Percentiles rank a stretch among this genome's conserved stretches.
Evolutionary conservation across 2,329 filamentous ascomycete genomes (phyloP).

Genomic region (Rhexocercosporidium sp.): DNA sequence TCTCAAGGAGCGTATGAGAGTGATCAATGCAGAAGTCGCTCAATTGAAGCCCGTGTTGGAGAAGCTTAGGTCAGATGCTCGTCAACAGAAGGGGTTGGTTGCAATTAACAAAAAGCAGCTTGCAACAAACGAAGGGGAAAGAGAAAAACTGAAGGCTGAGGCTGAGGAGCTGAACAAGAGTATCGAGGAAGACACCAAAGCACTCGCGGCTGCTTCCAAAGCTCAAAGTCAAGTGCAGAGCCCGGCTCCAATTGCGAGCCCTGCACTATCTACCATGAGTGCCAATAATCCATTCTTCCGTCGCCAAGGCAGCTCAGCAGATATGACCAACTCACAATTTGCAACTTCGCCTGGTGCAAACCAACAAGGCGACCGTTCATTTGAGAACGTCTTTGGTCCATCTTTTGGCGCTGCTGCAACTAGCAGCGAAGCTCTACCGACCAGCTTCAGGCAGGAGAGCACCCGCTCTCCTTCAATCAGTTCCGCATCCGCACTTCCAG

Average conservation of each 20-base stretch:
- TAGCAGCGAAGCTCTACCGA: slow-evolving; percentile 51
- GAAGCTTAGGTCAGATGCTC: slow-evolving; percentile 88
- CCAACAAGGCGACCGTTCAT: slow-evolving; percentile 66
- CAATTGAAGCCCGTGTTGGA: slow-evolving; percentile 90
- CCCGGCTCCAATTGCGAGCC: slow-evolving; percentile 66
- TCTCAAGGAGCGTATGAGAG: slow-evolving; percentile 86
- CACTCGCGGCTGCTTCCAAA: slow-evolving; percentile 57
- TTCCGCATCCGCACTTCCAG: slow-evolving; percentile 34
- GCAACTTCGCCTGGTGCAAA: slow-evolving; percentile 44
- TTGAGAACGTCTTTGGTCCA: slow-evolving; percentile 86
- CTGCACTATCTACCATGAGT: slow-evolving; percentile 69
- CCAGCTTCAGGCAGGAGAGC: slow-evolving; percentile 62
- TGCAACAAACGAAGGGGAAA: slow-evolving; percentile 84
- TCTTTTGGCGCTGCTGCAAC: slow-evolving; percentile 56
- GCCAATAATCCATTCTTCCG: slow-evolving; percentile 97
- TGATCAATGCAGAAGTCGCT: slow-evolving; percentile 80
- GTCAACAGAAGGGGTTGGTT: slow-evolving; percentile 94
- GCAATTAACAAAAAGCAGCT: slow-evolving; percentile 99
- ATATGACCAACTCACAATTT: slow-evolving; percentile 55
- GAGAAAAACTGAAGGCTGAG: slow-evolving; percentile 85
- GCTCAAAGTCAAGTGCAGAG: slow-evolving; percentile 43
- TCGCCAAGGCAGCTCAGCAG: slow-evolving; percentile 61
- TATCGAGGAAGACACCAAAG: slow-evolving; percentile 62
- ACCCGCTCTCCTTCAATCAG: slow-evolving; percentile 33
- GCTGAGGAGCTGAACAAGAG: slow-evolving; percentile 70